phyloP scores from a whole-genome alignment of 208 protist genomes.

The Hexamita inflata region DNA sequence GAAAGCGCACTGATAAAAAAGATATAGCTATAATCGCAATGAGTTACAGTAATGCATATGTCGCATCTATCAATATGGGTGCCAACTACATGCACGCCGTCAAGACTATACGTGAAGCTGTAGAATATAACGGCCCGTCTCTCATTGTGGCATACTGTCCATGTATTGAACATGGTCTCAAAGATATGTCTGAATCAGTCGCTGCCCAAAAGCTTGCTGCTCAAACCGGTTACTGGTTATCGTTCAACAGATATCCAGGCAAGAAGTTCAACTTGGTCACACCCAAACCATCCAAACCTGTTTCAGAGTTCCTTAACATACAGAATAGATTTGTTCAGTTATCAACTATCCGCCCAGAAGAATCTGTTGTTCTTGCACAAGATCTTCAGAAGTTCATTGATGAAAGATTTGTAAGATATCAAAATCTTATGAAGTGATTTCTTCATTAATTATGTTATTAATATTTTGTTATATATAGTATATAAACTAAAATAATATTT shows the following conservation, averaged over 20 bases:
- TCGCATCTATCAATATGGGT: slow-evolving; percentile 43
- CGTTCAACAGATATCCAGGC: slow-evolving; percentile 1
- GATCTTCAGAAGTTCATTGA: slow-evolving; percentile 15
- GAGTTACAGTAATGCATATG: slow-evolving; percentile 42
- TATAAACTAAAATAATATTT: too few species aligned
- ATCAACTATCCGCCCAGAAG: neutral
- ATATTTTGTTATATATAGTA: too few species aligned
- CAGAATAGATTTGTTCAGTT: slow-evolving; percentile 29
- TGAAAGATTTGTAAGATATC: too few species aligned
- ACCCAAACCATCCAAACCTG: neutral
- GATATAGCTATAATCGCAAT: slow-evolving; percentile 45
- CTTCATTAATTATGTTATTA: too few species aligned
- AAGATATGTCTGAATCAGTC: slow-evolving; percentile 11
- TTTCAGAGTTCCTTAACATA: slow-evolving; percentile 4
- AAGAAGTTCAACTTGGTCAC: neutral
- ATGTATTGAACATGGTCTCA: slow-evolving; percentile 47
- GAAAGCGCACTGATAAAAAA: slow-evolving; percentile 46
- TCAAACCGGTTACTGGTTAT: slow-evolving; percentile 43
- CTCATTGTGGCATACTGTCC: slow-evolving; percentile 45
- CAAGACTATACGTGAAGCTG: slow-evolving; percentile 42
- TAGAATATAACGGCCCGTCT: slow-evolving; percentile 43
- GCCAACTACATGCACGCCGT: slow-evolving; percentile 37
- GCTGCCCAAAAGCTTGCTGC: slow-evolving; percentile 41
- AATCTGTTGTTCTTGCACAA: neutral
- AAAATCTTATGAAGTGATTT: too few species aligned